These are phyloP conservation scores for Solanum virginianum DNA, from an alignment of 257 asterid species.

Conservation along the genomic window DNA sequence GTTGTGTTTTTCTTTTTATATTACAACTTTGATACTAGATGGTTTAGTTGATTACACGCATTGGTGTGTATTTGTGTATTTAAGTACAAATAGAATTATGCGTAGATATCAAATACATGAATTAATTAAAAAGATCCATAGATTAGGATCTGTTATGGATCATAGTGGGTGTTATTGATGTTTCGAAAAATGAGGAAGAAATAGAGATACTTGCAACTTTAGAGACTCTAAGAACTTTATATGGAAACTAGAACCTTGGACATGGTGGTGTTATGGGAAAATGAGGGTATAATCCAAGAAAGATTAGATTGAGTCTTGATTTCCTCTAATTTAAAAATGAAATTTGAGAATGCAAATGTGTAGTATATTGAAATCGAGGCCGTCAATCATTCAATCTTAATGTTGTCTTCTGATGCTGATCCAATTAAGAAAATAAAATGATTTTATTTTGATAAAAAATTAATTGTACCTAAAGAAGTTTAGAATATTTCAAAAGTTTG, in stretches of 20 bases:
- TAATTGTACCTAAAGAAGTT: not conserved
- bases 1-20: not conserved
- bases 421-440: not conserved
- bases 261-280: not conserved
- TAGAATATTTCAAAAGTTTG: no score
- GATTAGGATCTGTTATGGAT: not conserved
- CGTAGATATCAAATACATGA: not conserved
- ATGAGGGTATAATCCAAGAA: not conserved
- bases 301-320: not conserved
- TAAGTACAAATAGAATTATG: not conserved
- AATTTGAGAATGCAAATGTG: not conserved
- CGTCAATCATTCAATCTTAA: not conserved
- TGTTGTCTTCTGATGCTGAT: no score
- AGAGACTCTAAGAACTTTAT: no score
- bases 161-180: not conserved
- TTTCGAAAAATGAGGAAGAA: not conserved
- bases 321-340: not conserved
- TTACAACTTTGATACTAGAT: no score
- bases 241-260: not conserved
- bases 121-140: no score
- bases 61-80: not conserved
- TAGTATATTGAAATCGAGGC: no score
- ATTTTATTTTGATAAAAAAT: no score
- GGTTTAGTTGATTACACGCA: no score
- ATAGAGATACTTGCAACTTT: not conserved